These are phyloP conservation scores for Acrodontium crateriforme DNA, from an alignment of 2,329 filamentous ascomycete species.

Conservation along the genomic window DNA sequence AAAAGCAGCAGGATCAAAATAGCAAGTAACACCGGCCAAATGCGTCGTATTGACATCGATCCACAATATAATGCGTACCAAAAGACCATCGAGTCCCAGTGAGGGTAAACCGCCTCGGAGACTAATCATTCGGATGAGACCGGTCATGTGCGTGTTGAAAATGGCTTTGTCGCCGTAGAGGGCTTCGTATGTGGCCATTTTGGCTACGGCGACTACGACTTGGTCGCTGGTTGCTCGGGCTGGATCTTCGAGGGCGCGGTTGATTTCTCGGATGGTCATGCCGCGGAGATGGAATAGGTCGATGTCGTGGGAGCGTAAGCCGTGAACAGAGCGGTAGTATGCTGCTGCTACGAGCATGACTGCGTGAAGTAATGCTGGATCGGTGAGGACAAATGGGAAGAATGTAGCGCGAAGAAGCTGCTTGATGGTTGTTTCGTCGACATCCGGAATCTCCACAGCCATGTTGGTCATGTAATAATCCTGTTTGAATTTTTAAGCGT, in stretches of 20 bases:
- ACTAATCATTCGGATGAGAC: conserved; percentile 29
- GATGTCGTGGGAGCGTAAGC: conserved; percentile 18
- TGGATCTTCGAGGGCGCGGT: conserved; percentile 23
- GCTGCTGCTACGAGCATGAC: conserved; percentile 30
- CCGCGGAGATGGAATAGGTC: conserved; percentile 30
- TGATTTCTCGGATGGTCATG: conserved; percentile 32
- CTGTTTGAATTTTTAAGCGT: conserved; percentile 5
- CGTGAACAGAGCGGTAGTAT: conserved; percentile 24
- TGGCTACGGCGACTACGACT: conserved; percentile 35
- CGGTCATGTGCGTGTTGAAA: conserved; percentile 36
- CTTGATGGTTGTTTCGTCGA: conserved; percentile 23
- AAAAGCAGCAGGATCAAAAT: conserved; percentile 15
- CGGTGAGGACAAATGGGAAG: conserved; percentile 30
- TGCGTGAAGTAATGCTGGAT: conserved; percentile 27
- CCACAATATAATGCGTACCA: conserved; percentile 35
- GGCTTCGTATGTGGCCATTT: conserved; percentile 41
- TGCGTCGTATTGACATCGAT: conserved; percentile 27
- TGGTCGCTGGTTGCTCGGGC: conserved; percentile 25
- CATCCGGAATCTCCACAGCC: conserved; percentile 29
- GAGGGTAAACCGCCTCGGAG: conserved; percentile 31
- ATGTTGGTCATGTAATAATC: conserved; percentile 22
- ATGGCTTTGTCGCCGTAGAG: conserved; percentile 31
- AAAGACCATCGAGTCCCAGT: conserved; percentile 32
- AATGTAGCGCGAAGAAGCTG: conserved; percentile 26
- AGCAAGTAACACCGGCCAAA: conserved; percentile 12